These are phyloP conservation scores for Neurospora sp. DNA, from an alignment of 495 filamentous ascomycete genomes.

Conservation along the genomic window DNA sequence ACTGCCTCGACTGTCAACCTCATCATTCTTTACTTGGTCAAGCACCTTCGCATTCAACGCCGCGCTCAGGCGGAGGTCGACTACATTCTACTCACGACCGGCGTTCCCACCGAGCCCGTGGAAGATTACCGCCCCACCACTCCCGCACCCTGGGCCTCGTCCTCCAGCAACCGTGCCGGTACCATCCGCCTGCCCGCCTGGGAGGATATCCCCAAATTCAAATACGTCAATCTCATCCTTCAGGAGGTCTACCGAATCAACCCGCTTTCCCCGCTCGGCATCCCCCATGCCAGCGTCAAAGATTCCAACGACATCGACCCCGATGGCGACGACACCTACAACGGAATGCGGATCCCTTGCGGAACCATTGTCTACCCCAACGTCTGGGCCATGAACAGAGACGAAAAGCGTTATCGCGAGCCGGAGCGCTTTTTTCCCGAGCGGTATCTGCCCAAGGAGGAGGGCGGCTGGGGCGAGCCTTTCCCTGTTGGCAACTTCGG, in stretches of 20 bases:
- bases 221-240: constrained; percentile 40
- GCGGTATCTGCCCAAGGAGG: constrained; percentile 29
- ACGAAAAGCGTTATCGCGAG: constrained; percentile 28
- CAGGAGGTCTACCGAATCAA: constrained; percentile 54
- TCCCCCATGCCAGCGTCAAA: constrained; percentile 42
- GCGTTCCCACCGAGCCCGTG: neutral
- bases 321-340: constrained; percentile 39
- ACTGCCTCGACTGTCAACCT: constrained; percentile 31
- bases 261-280: constrained; percentile 47
- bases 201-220: constrained; percentile 39
- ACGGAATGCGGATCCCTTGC: constrained; percentile 39
- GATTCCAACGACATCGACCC: neutral
- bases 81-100: constrained; percentile 17
- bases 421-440: constrained; percentile 37
- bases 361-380: constrained; percentile 39
- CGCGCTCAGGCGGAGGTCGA: constrained; percentile 53
- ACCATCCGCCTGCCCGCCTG: constrained; percentile 37
- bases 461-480: constrained; percentile 40
- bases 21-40: constrained; percentile 31
- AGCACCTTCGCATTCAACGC: constrained; percentile 36
- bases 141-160: neutral
- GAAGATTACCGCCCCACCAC: neutral
- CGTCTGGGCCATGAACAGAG: constrained; percentile 36
- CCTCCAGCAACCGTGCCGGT: constrained; percentile 20
- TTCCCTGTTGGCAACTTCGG: constrained; percentile 42